Evolutionary conservation across 805 yeast genomes (phyloP), one percentile per base, ranked within the genome.

Genomic region (Starmera quercuum): DNA sequence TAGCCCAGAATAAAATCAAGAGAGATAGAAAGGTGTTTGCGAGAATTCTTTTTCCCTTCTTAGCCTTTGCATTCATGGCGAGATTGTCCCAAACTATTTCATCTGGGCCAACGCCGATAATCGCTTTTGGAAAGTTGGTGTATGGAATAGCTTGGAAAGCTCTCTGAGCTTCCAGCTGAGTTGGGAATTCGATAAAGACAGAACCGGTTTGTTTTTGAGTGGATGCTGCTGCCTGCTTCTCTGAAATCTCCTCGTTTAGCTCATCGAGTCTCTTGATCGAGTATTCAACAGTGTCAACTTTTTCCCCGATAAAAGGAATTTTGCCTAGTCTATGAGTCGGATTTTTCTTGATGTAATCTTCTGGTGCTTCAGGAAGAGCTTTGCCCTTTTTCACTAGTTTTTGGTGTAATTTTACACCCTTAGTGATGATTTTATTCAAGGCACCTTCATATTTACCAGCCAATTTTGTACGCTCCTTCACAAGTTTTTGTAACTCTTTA

Each of bases 1-100:
- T 78, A 28, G 95, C 79, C 97, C 97, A 90, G 61, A 87, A 86
- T 31, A 90, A 73, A 40, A 90, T 76, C 58, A 80, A 63, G 38
- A 74, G 49, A 18, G 83, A 75, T 49, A 83, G 66, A 32, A 86
- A 62, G 12, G 83, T 65, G 35, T 65, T 67, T 2, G 95, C 90
- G 34, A 71, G 61, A 17, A 71, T 36, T 37, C 66, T 68, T 62
- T 77, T 80, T 16, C 71, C 41, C 29, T 68, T 54, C 57, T 95
- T 75, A 50, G 68, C 69, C 40, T 61, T 60, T 55, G 75, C 68
- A 9, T 73, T 62, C 48, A 78, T 58, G 19, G 78, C 66, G 46
- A 84, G 60, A 53, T 85, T 88, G 27, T 68, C 68, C 97, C 97
- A 90, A 45, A 83, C 64, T 30, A 90, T 67, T 48, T 90, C 97